phyloP scores from a whole-genome alignment of 2,329 filamentous ascomycete species.

The Penicillium sp. region DNA sequence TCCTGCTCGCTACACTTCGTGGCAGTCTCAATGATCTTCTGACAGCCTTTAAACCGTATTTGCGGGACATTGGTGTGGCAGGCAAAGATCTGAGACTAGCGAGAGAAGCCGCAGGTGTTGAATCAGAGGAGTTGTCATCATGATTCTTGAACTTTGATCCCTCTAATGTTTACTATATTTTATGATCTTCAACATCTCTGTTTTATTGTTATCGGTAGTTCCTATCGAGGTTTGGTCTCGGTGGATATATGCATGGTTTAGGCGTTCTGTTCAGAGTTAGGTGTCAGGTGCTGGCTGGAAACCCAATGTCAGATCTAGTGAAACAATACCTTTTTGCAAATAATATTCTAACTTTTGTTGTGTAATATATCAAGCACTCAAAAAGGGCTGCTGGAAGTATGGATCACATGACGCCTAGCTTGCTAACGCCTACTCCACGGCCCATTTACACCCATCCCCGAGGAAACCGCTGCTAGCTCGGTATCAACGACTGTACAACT shows the following conservation, averaged over 20 bases:
- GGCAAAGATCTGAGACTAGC: constrained; percentile 73
- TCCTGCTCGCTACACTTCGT: constrained; percentile 66
- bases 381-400: neutral
- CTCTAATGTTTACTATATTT: constrained; percentile 10
- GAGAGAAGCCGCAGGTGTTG: constrained; percentile 58
- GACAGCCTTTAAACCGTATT: constrained; percentile 72
- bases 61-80: constrained; percentile 68
- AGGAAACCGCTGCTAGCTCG: neutral
- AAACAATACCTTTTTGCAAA: neutral
- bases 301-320: neutral
- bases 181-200: constrained; percentile 14
- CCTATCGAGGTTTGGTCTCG: constrained; percentile 17
- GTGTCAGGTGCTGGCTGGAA: constrained; percentile 7
- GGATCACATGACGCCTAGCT: constrained; percentile 23
- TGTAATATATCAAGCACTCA: neutral
- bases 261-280: constrained; percentile 22
- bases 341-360: neutral
- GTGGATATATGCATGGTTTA: constrained; percentile 30
- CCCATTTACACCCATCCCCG: neutral
- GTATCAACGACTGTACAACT: neutral
- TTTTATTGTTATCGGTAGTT: constrained; percentile 18
- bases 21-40: constrained; percentile 67
- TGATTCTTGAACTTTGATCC: constrained; percentile 12
- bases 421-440: constrained; percentile 11
- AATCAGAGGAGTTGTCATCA: constrained; percentile 21